Evolutionary conservation across 2,329 filamentous ascomycete genomes (phyloP), one percentile per base, ranked within the genome.

Genomic region (Ascochyta viciae-villosae): DNA sequence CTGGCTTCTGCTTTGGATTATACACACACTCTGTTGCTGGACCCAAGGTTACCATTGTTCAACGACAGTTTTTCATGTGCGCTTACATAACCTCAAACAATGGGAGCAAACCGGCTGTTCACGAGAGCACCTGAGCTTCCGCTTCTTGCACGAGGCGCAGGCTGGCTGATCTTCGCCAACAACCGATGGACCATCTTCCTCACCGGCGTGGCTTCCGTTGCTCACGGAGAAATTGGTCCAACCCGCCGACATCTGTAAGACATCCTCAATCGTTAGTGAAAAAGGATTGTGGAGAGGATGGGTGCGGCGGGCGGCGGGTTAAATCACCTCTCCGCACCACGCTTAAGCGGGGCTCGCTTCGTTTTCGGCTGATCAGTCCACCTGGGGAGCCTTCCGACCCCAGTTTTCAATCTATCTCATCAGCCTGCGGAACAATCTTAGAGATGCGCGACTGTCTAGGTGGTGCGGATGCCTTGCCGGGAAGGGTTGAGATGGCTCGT

Each of bases 191-290:
- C 61, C 63, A 9, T 69, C 69, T 4, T 68, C 66, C 22, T 70
- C 70, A 23, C 62, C 65, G 35, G 50, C 52, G 43, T 67, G 63
- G 54, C 62, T 65, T 23, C 66, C 63, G 49, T 55, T 57, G 50
- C 60, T 59, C 39, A 68, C 56, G 59, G 70, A 72, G 56, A 71
- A 71, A 68, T 72, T 72, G 43, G 63, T 68, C 70, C 69, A 73
- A 48, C 62, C 61, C 55, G 64, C 60, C 58, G 67, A 68, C 70
- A 74, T 74, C 60, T 65, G 62, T 62, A 52, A 65, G 51, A 62
- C 62, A 63, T 67, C 38, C 51, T 58, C 46, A 49, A 61, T 26
- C 47, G 58, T 57, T 65, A 53, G 45, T 54, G 46, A 65, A 47
- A 57, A 51, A 51, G 50, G 58, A 64, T 54, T 62, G 61, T 63